A percentile compares a stretch with the other conserved stretches of the same genome.
These are phyloP conservation scores for Pyrenula massariospora DNA, from an alignment of 495 filamentous ascomycete genomes.

Conservation along the genomic window DNA sequence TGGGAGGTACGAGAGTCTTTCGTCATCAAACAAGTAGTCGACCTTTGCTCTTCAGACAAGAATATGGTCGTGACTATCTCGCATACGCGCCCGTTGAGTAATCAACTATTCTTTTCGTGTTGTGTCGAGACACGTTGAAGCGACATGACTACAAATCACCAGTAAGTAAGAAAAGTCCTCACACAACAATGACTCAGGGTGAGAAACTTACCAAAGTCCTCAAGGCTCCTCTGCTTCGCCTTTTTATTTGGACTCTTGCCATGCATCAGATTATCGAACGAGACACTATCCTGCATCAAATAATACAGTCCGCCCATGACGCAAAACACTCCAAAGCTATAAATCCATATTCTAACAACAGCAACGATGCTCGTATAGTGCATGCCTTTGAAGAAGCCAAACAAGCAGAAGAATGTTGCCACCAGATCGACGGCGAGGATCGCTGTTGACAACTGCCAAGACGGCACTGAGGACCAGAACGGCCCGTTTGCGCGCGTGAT, in stretches of 20 bases:
- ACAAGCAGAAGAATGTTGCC: slow-evolving; percentile 72
- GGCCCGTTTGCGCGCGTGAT: slow-evolving; percentile 82
- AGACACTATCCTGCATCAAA: slow-evolving; percentile 59
- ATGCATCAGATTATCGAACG: slow-evolving; percentile 88
- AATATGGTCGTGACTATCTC: too few relatives aligned
- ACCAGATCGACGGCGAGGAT: slow-evolving; percentile 71
- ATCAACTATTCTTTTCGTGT: slow-evolving; percentile 50
- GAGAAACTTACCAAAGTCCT: slow-evolving; percentile 67
- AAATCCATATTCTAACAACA: slow-evolving; percentile 79
- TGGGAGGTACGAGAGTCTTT: too few relatives aligned
- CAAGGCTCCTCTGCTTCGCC: slow-evolving; percentile 61
- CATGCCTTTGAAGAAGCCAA: slow-evolving; percentile 62
- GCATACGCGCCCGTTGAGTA: too few relatives aligned
- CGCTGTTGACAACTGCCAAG: slow-evolving; percentile 66
- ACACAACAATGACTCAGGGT: background rate
- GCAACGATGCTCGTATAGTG: slow-evolving; percentile 57
- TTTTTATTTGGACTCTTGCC: slow-evolving; percentile 68
- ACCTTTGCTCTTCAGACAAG: too few relatives aligned
- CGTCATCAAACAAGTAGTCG: too few relatives aligned
- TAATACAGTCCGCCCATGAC: slow-evolving; percentile 57
- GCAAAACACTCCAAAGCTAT: slow-evolving; percentile 78
- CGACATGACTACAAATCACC: slow-evolving; percentile 48
- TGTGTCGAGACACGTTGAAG: slow-evolving; percentile 76
- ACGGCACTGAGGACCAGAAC: slow-evolving; percentile 76
- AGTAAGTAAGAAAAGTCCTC: slow-evolving; percentile 12